Evolutionary conservation across 768 basidiomycete genomes (phyloP), one percentile per base, ranked within the genome.

Genomic region (Candolleomyces efflorescens): DNA sequence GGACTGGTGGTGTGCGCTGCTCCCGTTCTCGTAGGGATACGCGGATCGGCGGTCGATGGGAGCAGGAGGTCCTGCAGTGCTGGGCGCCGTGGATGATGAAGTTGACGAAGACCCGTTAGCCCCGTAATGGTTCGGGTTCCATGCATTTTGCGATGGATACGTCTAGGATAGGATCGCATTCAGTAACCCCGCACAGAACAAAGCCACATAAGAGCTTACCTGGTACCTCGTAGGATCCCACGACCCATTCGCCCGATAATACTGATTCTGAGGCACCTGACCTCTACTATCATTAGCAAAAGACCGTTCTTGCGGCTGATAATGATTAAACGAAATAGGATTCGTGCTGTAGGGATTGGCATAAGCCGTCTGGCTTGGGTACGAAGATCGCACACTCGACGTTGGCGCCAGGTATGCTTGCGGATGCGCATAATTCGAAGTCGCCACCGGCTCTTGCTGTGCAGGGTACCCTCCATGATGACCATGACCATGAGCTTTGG

Each of bases 271-370:
- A 5, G 32, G 44, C 22, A 17, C 43, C 15, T 23, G 43, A 22
- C 24, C 24, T 45, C 51, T 3, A 36, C 27, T 43, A 22, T 53
- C 58, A n/a, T 15, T 39, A 6, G 50, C 68, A 48, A 78, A 78
- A 6, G 67, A 71, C 26, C 71, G 74, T 37, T 75, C 74, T 32
- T 74, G 70, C 13, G 79, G 79, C 60, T 78, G 79, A 56, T 79
- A 80, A 62, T 80, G 79, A 38, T 72, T 77, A 63, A 80, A 80
- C 2, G 78, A 72, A 53, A 79, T 73, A 7, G 66, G 53, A 12
- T 27, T 46, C 22, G 36, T 65, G 62, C 12, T 65, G 68, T 50
- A 50, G 24, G 49, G 23, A 32, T 32, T 32, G 17, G 41, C 41
- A 12, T 43, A 43, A 6, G 41, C 15, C 10, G 41, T 11, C 13